These are phyloP conservation scores for Verticillium longisporum DNA, from an alignment of 2,329 filamentous ascomycete species.

Conservation along the genomic window DNA sequence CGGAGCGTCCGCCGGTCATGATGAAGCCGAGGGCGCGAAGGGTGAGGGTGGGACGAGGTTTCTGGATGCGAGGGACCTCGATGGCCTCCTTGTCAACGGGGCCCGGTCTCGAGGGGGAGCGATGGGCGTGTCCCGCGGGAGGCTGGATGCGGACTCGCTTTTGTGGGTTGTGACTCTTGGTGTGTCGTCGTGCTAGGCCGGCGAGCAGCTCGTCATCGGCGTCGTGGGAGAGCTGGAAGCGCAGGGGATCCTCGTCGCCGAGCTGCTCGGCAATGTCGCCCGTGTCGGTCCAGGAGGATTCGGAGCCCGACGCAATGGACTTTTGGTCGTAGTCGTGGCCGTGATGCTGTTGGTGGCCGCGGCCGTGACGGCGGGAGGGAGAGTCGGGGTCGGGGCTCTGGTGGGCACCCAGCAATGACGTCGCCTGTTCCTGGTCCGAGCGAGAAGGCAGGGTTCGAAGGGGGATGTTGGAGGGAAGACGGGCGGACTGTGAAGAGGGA, in stretches of 20 bases:
- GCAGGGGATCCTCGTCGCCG: constrained; percentile 76
- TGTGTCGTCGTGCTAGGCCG: constrained; percentile 37
- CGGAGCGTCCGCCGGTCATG: constrained; percentile 77
- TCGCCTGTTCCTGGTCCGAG: constrained; percentile 29
- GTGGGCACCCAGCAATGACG: constrained; percentile 38
- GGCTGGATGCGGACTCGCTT: constrained; percentile 67
- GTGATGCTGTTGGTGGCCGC: constrained; percentile 23
- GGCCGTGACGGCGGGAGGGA: constrained; percentile 21
- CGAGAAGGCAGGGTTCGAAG: constrained; percentile 62
- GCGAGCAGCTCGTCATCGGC: constrained; percentile 56
- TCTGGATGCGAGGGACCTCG: constrained; percentile 63
- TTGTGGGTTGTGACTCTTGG: constrained; percentile 35
- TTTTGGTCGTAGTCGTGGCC: constrained; percentile 32
- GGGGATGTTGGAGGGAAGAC: constrained; percentile 79
- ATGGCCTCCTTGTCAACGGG: constrained; percentile 69
- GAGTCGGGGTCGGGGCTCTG: constrained; percentile 18
- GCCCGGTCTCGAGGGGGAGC: constrained; percentile 29
- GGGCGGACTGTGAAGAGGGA: constrained; percentile 63
- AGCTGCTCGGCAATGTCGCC: constrained; percentile 92
- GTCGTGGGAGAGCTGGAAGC: constrained; percentile 59
- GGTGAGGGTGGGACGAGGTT: constrained; percentile 55
- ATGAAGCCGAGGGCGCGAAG: constrained; percentile 70
- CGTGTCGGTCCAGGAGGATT: constrained; percentile 84
- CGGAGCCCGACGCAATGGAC: constrained; percentile 49
- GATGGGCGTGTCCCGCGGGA: constrained; percentile 29